These are phyloP conservation scores for Chamaenerion angustifolium DNA, from an alignment of 345 rosid species.

Conservation along the genomic window DNA sequence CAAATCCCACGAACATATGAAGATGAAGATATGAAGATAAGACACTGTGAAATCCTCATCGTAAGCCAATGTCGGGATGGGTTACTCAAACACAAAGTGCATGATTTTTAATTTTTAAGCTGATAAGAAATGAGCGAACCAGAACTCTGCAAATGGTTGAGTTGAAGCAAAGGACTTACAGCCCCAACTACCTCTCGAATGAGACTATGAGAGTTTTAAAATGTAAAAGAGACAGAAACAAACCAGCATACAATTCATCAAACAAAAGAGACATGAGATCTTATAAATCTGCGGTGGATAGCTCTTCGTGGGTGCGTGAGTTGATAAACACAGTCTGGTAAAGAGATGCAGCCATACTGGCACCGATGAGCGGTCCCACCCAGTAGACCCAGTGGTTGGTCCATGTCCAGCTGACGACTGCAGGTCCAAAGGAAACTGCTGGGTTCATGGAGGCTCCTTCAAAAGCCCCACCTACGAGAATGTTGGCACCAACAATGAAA, in stretches of 20 bases:
- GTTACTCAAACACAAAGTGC: no score
- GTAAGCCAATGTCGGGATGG: no score
- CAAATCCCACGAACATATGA: slow-evolving; percentile 20
- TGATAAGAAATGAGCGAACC: no score
- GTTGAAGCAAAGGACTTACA: no score
- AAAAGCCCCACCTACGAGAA: slow-evolving; percentile 80
- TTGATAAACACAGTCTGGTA: slow-evolving; percentile 48
- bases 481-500: slow-evolving; percentile 85
- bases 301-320: slow-evolving; percentile 44
- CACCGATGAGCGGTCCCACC: slow-evolving; percentile 71
- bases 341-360: slow-evolving; percentile 54
- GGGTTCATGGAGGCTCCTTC: slow-evolving; percentile 96
- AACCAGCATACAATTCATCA: no score
- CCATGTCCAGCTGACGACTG: slow-evolving; percentile 92
- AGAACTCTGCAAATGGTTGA: no score
- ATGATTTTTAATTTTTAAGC: no score
- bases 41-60: slow-evolving; percentile 17
- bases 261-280: not conserved
- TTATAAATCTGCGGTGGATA: slow-evolving; percentile 51
- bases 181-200: no score
- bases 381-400: slow-evolving; percentile 86
- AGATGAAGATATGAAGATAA: slow-evolving; percentile 36
- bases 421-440: slow-evolving; percentile 89
- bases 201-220: no score
- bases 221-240: not conserved